A percentile compares a stretch with the other conserved stretches of the same genome.
phyloP scores from a whole-genome alignment of 192 early-diverging fungal genomes.

The Coemansia furcata region DNA sequence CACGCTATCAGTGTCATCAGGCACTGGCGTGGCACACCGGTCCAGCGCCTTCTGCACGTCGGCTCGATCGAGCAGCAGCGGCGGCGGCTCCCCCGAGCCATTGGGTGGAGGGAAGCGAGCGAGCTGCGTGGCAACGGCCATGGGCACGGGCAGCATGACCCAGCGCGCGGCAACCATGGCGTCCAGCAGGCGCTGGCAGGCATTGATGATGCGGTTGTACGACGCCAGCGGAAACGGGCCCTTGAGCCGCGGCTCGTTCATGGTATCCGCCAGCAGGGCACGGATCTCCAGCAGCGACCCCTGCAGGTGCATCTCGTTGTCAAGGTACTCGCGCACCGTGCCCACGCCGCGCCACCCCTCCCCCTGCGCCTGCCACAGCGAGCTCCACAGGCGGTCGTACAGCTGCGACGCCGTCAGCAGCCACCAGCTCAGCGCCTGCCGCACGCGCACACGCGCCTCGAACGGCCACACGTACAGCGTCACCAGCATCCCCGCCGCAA shows the following conservation, averaged over 20 bases:
- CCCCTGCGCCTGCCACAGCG: conserved; percentile 14
- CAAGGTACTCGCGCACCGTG: conserved; percentile 60
- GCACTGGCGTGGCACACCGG: neutral
- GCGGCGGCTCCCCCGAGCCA: too few species aligned
- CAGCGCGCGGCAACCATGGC: conserved; percentile 73
- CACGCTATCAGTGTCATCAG: neutral
- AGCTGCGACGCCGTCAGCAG: conserved; percentile 69
- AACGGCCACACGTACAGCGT: conserved; percentile 82
- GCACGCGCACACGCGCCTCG: conserved; percentile 75
- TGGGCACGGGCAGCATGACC: conserved; percentile 52
- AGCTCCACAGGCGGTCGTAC: conserved; percentile 63
- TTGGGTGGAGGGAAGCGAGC: neutral
- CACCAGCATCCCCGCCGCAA: conserved; percentile 63
- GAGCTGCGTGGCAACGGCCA: neutral
- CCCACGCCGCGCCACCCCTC: conserved; percentile 8
- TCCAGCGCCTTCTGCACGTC: neutral
- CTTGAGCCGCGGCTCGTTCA: conserved; percentile 80
- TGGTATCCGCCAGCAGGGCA: conserved; percentile 63
- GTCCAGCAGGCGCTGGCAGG: conserved; percentile 79
- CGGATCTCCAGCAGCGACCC: conserved; percentile 62
- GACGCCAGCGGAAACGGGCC: conserved; percentile 68
- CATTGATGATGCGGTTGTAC: conserved; percentile 65
- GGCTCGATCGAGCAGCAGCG: neutral
- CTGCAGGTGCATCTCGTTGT: conserved; percentile 70
- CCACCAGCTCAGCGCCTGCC: conserved; percentile 71